These are phyloP conservation scores for Retiboletus flavoniger DNA, from an alignment of 1,284 basidiomycete genomes.

Conservation along the genomic window DNA sequence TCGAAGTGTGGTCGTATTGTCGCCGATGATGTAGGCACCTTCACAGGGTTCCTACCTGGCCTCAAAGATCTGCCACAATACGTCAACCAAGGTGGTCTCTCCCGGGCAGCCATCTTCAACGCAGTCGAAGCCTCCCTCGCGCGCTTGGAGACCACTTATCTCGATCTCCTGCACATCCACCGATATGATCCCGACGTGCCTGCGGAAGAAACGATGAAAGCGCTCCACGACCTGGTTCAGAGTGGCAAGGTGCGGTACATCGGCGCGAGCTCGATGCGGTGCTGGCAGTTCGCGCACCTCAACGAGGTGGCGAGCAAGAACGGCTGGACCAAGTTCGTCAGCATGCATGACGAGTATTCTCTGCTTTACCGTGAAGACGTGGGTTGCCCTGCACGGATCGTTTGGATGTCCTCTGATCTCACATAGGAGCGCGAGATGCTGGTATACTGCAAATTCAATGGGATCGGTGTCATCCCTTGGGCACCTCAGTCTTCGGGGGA, in stretches of 20 bases:
- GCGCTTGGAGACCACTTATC: no score
- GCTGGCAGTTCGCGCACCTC: constrained; percentile 44
- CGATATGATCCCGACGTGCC: constrained; percentile 39
- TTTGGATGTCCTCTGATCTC: background rate
- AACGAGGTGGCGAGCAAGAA: constrained; percentile 39
- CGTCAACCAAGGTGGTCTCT: no score
- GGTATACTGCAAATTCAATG: constrained; percentile 45
- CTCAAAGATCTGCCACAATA: constrained; percentile 22
- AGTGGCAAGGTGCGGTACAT: constrained; percentile 31
- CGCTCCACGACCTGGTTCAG: constrained; percentile 44
- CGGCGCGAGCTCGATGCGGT: constrained; percentile 44
- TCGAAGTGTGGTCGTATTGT: no score
- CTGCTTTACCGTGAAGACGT: constrained; percentile 44
- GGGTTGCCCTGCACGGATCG: background rate
- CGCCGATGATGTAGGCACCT: constrained; percentile 5
- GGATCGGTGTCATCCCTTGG: constrained; percentile 47
- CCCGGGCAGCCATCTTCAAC: no score
- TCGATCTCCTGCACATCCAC: no score
- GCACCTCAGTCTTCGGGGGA: constrained; percentile 39
- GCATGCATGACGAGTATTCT: constrained; percentile 26
- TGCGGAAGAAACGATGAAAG: constrained; percentile 46
- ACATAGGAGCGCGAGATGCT: constrained; percentile 48
- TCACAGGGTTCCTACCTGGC: background rate
- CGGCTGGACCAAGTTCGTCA: constrained; percentile 40
- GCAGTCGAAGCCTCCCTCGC: no score